Base-by-base conservation (phyloP, 306 rosid species). In the Arachis hypogaea region DNA sequence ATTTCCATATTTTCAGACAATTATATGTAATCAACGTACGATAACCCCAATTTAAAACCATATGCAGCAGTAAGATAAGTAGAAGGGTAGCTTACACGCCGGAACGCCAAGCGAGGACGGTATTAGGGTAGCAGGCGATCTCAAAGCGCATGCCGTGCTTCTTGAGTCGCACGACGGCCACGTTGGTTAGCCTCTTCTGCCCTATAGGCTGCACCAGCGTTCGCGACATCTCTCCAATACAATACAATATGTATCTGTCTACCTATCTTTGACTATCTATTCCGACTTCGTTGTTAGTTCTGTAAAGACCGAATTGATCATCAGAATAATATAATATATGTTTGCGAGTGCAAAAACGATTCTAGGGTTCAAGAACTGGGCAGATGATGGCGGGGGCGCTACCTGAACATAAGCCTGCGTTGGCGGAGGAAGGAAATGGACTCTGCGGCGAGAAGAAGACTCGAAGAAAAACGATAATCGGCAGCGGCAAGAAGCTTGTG, bases 101-200 rank as follows among this genome's bases (percentile, higher is more conserved):
- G 7, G 98, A 88, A 43, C 98, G 98, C 98, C 98, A 91, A 12
- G 98, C 82, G 62, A 94, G 98, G 56, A 84, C 97, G 65, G 95
- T 94, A 88, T 94, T 94, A 66, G 92, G 92, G 80, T 85, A 94
- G 73, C 97, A 94, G 4, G 98, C 96, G 9, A 94, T 86, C 87
- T 94, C 98, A 9, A 94, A 94, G 72, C 98, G 97, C 40, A 28
- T 81, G 44, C 98, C 97, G 2, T 64, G 91, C 76, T 85, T 91
- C 74, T 89, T 94, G 29, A 94, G 88, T 69, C 98, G 98, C 33
- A 91, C 98, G 44, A 86, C 96, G 4, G 98, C 98, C 6, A 94
- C 98, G 80, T 91, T 94, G 16, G 98, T 94, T 67, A 94, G 86
- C 86, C 96, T 75, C 88, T 94, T 94, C 78, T 94, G 98, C 66